phyloP scores from a whole-genome alignment of 192 early-diverging fungal species.

The Geranomyces variabilis region DNA sequence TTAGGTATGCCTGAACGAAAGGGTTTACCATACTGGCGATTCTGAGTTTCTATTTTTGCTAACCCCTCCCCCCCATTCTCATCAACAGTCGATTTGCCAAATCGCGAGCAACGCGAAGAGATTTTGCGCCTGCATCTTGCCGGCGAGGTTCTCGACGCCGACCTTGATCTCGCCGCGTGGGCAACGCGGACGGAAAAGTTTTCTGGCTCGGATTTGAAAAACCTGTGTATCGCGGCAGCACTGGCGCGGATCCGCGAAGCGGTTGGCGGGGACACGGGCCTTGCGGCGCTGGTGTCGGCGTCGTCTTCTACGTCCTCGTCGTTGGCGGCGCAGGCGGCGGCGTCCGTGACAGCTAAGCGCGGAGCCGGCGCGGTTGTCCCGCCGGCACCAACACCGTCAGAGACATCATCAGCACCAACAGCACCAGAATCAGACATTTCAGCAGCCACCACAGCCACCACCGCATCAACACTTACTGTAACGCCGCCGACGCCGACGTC shows the following conservation, averaged over 20 bases:
- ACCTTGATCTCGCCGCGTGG: constrained; percentile 64
- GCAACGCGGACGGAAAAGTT: constrained; percentile 76
- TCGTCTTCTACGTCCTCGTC: no score
- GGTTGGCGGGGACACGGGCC: constrained; percentile 22
- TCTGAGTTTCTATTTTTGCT: constrained; percentile 8
- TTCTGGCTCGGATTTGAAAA: constrained; percentile 95
- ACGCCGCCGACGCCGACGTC: no score
- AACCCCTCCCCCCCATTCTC: constrained; percentile 20
- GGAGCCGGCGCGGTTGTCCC: constrained; percentile 1
- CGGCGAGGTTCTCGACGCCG: constrained; percentile 71
- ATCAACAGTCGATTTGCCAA: constrained; percentile 80
- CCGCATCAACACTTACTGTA: no score
- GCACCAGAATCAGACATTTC: no score
- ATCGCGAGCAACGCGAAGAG: constrained; percentile 67
- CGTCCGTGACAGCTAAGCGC: not conserved
- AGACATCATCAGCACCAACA: no score
- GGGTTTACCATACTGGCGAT: no score
- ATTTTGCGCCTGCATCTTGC: constrained; percentile 78
- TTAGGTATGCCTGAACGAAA: constrained; percentile 50
- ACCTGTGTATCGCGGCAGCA: constrained; percentile 87
- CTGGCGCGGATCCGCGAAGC: constrained; percentile 47
- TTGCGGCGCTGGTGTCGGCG: constrained; percentile 6
- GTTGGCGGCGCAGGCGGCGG: no score
- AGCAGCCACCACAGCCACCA: no score
- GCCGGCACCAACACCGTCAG: no score